Conservation (phyloP, 2,329 filamentous ascomycete genomes). For the Clonostachys chloroleuca region DNA sequence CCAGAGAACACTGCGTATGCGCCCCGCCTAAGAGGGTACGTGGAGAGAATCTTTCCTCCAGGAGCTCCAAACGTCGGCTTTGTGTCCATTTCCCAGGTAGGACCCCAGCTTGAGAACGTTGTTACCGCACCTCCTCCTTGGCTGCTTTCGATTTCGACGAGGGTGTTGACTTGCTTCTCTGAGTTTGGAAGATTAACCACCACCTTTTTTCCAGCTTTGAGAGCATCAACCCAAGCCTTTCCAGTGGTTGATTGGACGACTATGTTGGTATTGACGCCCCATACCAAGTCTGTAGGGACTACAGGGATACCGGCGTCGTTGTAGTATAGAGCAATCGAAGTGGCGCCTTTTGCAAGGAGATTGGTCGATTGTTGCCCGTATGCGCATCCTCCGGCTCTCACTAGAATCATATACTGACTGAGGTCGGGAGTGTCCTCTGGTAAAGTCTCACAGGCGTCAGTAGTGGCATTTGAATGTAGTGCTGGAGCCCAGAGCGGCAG, state of each 20-base stretch:
- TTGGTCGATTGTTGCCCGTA: constrained; percentile 50
- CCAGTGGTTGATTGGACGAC: constrained; percentile 37
- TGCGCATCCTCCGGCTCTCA: constrained; percentile 53
- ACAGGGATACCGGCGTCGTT: too few species aligned
- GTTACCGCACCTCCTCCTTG: constrained; percentile 12
- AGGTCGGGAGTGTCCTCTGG: constrained; percentile 53
- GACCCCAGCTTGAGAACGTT: constrained; percentile 32
- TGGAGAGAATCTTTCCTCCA: constrained; percentile 36
- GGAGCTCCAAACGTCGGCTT: constrained; percentile 31
- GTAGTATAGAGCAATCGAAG: constrained; percentile 60
- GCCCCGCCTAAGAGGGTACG: constrained; percentile 30
- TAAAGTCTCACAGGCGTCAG: constrained; percentile 47
- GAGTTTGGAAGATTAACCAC: neutral
- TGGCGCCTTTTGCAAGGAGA: constrained; percentile 48
- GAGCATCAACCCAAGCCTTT: constrained; percentile 32
- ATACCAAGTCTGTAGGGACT: constrained; percentile 10
- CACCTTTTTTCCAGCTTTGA: constrained; percentile 37
- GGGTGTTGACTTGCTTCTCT: too few species aligned
- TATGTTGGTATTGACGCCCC: constrained; percentile 26
- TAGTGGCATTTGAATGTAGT: constrained; percentile 38
- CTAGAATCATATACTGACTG: constrained; percentile 50
- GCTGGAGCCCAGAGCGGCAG: constrained; percentile 45
- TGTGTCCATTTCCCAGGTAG: constrained; percentile 30
- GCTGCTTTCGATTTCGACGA: neutral
- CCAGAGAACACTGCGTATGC: constrained; percentile 35